phyloP scores from a whole-genome alignment of 1,284 basidiomycete species.

The Ceratobasidium sp. region DNA sequence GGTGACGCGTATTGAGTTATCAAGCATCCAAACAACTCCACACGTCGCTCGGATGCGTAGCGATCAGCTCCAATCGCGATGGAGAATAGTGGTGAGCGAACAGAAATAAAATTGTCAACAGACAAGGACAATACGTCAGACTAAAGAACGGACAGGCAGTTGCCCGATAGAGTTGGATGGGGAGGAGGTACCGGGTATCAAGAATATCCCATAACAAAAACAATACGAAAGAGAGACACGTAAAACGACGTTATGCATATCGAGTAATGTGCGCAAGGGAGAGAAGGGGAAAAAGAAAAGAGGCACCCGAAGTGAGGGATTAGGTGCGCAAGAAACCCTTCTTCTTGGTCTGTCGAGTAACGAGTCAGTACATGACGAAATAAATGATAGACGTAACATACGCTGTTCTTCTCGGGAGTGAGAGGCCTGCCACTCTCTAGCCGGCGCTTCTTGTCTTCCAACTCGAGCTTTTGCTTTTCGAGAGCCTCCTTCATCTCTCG shows the following conservation, averaged over 20 bases:
- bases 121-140: constrained; percentile 28
- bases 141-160: constrained; percentile 32
- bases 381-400: constrained; percentile 34
- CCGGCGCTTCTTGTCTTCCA: constrained; percentile 98
- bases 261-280: constrained; percentile 30
- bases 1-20: constrained; percentile 31
- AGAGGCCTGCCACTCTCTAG: constrained; percentile 93
- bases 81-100: constrained; percentile 3
- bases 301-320: constrained; percentile 39
- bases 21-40: constrained; percentile 33
- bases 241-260: constrained; percentile 39
- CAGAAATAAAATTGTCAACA: constrained; percentile 32
- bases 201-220: constrained; percentile 37
- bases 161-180: constrained; percentile 16
- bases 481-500: constrained; percentile 98
- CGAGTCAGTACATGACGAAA: background rate
- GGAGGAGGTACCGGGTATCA: constrained; percentile 36
- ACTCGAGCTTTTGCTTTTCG: constrained; percentile 93
- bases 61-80: background rate
- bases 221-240: constrained; percentile 32
- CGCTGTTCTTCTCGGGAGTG: constrained; percentile 85
- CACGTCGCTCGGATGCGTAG: constrained; percentile 3
- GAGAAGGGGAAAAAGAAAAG: constrained; percentile 11
- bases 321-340: constrained; percentile 78
- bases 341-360: constrained; percentile 65